Percentiles rank a stretch among this genome's conserved stretches.
phyloP scores from a whole-genome alignment of 2,329 filamentous ascomycete genomes.

The Penicillium sp. region DNA sequence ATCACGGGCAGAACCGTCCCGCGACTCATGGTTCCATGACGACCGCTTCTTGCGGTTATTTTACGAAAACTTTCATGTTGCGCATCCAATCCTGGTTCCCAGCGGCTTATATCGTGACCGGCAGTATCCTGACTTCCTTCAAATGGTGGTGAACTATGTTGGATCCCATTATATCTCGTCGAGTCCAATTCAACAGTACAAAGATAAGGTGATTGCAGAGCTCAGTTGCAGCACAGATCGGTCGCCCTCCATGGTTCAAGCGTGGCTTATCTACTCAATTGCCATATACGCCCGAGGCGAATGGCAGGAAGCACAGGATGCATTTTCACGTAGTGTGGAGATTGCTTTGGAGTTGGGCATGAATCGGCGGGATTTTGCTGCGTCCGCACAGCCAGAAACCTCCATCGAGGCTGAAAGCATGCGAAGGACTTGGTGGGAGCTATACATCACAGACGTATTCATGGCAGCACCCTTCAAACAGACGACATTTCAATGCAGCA shows the following conservation, averaged over 20 bases:
- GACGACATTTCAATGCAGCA: slow-evolving; percentile 63
- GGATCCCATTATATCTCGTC: slow-evolving; percentile 52
- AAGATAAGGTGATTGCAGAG: slow-evolving; percentile 28
- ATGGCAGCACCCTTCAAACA: slow-evolving; percentile 64
- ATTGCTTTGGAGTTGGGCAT: slow-evolving; percentile 74
- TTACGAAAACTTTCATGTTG: slow-evolving; percentile 54
- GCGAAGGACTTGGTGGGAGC: slow-evolving; percentile 84
- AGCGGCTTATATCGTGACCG: slow-evolving; percentile 38
- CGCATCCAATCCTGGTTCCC: slow-evolving; percentile 57
- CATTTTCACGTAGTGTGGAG: slow-evolving; percentile 64
- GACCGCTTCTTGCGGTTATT: slow-evolving; percentile 47
- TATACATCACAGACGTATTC: slow-evolving; percentile 76
- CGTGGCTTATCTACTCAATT: slow-evolving; percentile 38
- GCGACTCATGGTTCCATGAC: slow-evolving; percentile 23
- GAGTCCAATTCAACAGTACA: slow-evolving; percentile 20
- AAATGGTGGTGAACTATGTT: slow-evolving; percentile 53
- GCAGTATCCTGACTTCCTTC: slow-evolving; percentile 48
- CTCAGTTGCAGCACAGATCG: slow-evolving; percentile 24
- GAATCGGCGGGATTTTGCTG: slow-evolving; percentile 63
- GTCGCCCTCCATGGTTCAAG: slow-evolving; percentile 39
- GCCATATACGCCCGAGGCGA: slow-evolving; percentile 37
- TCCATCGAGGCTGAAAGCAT: slow-evolving; percentile 73
- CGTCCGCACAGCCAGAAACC: slow-evolving; percentile 47
- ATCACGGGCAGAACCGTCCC: slow-evolving; percentile 14
- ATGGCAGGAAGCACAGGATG: slow-evolving; percentile 30